Evolutionary conservation across 192 early-diverging fungal genomes (phyloP).

Genomic region (Coemansia sp.): DNA sequence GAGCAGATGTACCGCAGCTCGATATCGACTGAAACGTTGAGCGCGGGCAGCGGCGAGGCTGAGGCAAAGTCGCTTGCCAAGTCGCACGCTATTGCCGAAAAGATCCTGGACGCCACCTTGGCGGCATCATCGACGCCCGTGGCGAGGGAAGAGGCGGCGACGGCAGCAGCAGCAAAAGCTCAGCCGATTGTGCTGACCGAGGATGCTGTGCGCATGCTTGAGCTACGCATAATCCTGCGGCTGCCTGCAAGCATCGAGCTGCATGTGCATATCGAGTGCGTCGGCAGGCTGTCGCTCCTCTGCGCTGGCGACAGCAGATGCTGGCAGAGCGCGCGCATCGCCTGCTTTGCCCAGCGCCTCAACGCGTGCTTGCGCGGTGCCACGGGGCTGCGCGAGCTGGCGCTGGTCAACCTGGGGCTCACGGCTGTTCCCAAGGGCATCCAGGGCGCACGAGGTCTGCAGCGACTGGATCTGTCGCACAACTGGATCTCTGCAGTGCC

Average conservation of each 20-base stretch:
- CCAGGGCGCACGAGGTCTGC: constrained; percentile 26
- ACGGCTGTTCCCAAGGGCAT: constrained; percentile 21
- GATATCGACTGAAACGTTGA: constrained; percentile 31
- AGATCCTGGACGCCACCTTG: not conserved
- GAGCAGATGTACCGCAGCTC: constrained; percentile 12
- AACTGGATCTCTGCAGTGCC: constrained; percentile 49
- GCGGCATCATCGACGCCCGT: not conserved
- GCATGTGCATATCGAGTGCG: constrained; percentile 17
- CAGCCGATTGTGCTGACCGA: constrained; percentile 6
- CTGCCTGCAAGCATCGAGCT: constrained; percentile 32
- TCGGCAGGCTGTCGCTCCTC: constrained; percentile 31
- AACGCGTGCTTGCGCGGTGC: constrained; percentile 25
- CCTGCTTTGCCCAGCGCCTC: constrained; percentile 35
- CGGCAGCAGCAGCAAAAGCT: no score
- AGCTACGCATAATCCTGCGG: constrained; percentile 24
- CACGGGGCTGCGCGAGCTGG: constrained; percentile 23
- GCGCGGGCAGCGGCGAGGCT: not conserved
- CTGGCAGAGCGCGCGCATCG: constrained; percentile 33
- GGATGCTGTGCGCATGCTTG: constrained; percentile 22
- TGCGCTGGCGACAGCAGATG: constrained; percentile 31
- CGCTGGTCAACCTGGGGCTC: constrained; percentile 48
- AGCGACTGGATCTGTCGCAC: constrained; percentile 49
- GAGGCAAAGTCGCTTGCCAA: not conserved
- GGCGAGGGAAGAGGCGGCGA: not conserved
- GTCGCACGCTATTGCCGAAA: not conserved